These are phyloP conservation scores for Ulota crispa DNA, from an alignment of 225 moss, liverwort and hornwort species.

Conservation along the genomic window DNA sequence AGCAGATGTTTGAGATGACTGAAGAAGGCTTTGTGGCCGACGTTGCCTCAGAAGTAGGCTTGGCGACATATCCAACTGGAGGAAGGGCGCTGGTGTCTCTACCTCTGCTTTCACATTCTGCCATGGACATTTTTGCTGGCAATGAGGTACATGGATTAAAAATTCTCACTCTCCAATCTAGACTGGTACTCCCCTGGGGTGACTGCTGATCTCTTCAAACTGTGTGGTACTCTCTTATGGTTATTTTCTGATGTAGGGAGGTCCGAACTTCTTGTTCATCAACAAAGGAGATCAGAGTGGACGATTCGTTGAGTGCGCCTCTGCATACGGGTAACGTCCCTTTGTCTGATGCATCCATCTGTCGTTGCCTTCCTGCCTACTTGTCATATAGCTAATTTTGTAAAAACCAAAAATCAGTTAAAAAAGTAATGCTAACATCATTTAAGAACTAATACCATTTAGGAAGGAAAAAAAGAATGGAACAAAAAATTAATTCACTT, in stretches of 20 bases:
- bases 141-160: conserved; percentile 61
- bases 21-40: conserved; percentile 86
- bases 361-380: background rate
- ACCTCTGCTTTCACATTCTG: conserved; percentile 68
- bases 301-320: conserved; percentile 67
- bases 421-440: too few species aligned
- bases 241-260: conserved; percentile 47
- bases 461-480: too few species aligned
- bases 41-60: conserved; percentile 68
- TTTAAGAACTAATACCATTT: too few species aligned
- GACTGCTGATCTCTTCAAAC: background rate
- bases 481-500: too few species aligned
- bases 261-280: conserved; percentile 81
- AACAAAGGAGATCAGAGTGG: conserved; percentile 70
- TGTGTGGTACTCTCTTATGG: background rate
- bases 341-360: background rate
- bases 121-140: conserved; percentile 96
- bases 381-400: too few species aligned
- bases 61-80: conserved; percentile 78
- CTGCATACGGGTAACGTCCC: conserved; percentile 67
- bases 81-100: conserved; percentile 86
- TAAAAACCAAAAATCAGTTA: too few species aligned
- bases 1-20: conserved; percentile 85
- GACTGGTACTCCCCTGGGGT: background rate
- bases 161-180: background rate